Conservation (phyloP, 768 basidiomycete species). For the Leccinum disarticulatum region DNA sequence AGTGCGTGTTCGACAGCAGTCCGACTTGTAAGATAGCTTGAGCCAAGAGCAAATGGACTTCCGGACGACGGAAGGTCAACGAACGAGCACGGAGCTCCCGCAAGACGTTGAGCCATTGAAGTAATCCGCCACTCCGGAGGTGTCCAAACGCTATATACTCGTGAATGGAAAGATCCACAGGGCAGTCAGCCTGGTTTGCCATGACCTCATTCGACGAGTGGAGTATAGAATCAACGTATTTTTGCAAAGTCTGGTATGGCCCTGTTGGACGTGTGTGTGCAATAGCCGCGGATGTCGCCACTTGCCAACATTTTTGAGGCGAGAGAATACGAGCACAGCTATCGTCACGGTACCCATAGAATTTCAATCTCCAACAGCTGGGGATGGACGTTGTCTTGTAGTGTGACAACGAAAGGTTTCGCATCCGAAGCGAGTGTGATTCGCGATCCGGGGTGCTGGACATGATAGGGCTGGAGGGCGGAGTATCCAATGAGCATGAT, state of each 20-base stretch:
- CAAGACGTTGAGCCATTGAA: conserved; percentile 54
- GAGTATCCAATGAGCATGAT: conserved; percentile 15
- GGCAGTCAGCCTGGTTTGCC: conserved; percentile 42
- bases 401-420: conserved; percentile 20
- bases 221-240: conserved; percentile 33
- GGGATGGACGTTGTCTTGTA: conserved; percentile 19
- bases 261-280: conserved; percentile 31
- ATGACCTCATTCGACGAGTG: conserved; percentile 46
- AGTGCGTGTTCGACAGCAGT: conserved; percentile 10
- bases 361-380: conserved; percentile 29
- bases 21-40: conserved; percentile 49
- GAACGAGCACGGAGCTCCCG: conserved; percentile 42
- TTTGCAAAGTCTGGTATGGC: conserved; percentile 37
- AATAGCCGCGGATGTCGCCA: conserved; percentile 21
- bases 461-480: conserved; percentile 12
- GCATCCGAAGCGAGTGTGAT: conserved; percentile 26
- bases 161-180: conserved; percentile 40
- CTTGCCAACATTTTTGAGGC: conserved; percentile 12
- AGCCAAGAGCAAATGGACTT: conserved; percentile 42
- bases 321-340: conserved; percentile 11
- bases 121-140: conserved; percentile 41
- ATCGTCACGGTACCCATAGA: conserved; percentile 30
- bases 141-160: conserved; percentile 46
- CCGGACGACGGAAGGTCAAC: conserved; percentile 39
- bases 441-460: conserved; percentile 18